Conservation (phyloP, 345 rosid genomes). For the Populus deltoides region DNA sequence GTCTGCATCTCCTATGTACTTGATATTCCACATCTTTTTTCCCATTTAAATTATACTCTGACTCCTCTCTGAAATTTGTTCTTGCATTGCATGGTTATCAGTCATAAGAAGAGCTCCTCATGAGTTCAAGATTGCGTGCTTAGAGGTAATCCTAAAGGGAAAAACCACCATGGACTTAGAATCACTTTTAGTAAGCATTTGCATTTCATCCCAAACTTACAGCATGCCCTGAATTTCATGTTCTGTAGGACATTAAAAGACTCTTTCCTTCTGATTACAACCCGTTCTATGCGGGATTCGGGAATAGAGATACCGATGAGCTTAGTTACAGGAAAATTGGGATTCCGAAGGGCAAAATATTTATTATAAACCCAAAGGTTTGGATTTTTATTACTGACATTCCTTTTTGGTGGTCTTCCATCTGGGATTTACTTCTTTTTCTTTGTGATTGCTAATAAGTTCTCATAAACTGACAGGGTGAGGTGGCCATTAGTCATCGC, state of each 20-base stretch:
- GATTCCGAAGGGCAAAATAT: slow-evolving; percentile 87
- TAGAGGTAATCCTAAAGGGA: slow-evolving; percentile 52
- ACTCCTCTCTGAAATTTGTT: slow-evolving; percentile 10
- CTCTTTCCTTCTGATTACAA: slow-evolving; percentile 85
- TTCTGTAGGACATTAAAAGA: slow-evolving; percentile 70
- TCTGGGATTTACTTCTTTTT: neutral
- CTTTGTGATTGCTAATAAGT: neutral
- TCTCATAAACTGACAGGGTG: slow-evolving; percentile 52
- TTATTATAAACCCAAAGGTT: slow-evolving; percentile 93
- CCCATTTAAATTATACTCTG: neutral
- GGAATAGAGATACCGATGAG: slow-evolving; percentile 89
- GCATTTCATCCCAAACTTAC: neutral
- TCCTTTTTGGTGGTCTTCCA: neutral
- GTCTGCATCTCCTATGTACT: neutral
- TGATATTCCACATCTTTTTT: neutral
- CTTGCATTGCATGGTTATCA: slow-evolving; percentile 27
- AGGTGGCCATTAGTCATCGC: slow-evolving; percentile 82
- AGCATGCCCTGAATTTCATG: neutral
- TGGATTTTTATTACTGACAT: neutral
- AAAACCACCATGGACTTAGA: neutral
- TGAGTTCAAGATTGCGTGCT: slow-evolving; percentile 90
- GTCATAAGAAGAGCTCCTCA: slow-evolving; percentile 95
- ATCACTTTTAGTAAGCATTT: neutral
- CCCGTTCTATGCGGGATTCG: slow-evolving; percentile 93
- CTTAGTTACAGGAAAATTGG: slow-evolving; percentile 87